Base-by-base conservation (phyloP, 495 filamentous ascomycete species). In the Xylaria intraflava region DNA sequence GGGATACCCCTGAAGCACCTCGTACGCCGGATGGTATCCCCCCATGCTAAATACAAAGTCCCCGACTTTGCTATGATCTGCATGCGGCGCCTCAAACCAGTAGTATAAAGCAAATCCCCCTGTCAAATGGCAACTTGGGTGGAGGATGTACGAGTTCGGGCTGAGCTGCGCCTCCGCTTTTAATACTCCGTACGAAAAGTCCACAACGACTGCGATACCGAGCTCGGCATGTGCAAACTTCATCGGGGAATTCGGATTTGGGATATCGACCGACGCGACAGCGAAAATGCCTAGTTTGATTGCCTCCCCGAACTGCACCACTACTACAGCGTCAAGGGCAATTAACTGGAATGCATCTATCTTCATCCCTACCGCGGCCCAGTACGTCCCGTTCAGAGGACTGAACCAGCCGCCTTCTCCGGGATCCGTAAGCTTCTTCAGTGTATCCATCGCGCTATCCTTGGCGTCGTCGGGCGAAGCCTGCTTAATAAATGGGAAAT, bases 1-100 rank as follows among this genome's bases (percentile, higher is more conserved):
- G 0, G 78, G 78, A 59, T 76, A 82, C 14, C 68, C 49, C 0
- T 23, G 1, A 0, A 77, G 78, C 0, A 36, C 22, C 12, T 51
- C 48, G 62, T 65, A 82, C 0, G 65, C 63, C 0, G 19, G 65
- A 59, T 80, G 73, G 55, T 75, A 80, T 7, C 78, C 78, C 14
- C 79, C 78, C 8, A 81, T 51, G 7, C 73, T 73, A 53, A 81
- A 78, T 10, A 80, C 78, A 53, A 64, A 81, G 53, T 81, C 71
- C 7, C 78, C 78, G n/a, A n/a, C n/a, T n/a, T n/a, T n/a, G 10
- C 78, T 49, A 8, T 69, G 71, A 53, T 79, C 74, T 11, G 76
- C 75, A 49, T 22, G 57, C 47, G 51, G 39, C n/a, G 56, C 47
- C 12, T 60, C 58, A 54, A 77, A 79, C 76, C 76, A 80, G 35